Evolutionary conservation across 352 stramenopile genomes (phyloP).

Genomic region (Phytophthora citricola): DNA sequence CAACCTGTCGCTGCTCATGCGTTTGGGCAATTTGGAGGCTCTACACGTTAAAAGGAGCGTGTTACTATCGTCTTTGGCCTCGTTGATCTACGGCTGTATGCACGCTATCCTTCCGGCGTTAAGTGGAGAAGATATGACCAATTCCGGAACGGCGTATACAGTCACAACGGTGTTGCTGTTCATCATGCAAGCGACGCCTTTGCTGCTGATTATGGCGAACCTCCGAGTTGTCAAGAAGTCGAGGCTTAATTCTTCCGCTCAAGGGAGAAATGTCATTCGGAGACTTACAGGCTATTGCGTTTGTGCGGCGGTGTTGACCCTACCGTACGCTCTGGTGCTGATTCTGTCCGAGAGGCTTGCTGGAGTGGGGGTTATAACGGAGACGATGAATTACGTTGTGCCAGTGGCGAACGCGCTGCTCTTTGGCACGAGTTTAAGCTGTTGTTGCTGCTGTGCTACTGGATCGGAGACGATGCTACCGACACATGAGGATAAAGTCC

Average conservation of each 20-base stretch:
- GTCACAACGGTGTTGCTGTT: slow-evolving; percentile 56
- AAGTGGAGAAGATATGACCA: background rate
- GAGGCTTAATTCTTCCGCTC: slow-evolving; percentile 55
- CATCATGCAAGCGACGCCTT: slow-evolving; percentile 49
- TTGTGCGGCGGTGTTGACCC: slow-evolving; percentile 52
- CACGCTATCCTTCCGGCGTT: slow-evolving; percentile 50
- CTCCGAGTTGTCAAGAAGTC: slow-evolving; percentile 56
- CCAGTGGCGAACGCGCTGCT: slow-evolving; percentile 69
- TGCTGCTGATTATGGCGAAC: slow-evolving; percentile 58
- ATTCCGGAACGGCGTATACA: slow-evolving; percentile 39
- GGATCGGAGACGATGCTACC: slow-evolving; percentile 2
- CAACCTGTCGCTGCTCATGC: slow-evolving; percentile 76
- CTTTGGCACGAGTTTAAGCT: slow-evolving; percentile 70
- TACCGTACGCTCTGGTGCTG: slow-evolving; percentile 60
- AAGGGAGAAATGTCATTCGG: slow-evolving; percentile 66
- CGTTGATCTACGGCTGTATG: slow-evolving; percentile 63
- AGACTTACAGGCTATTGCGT: slow-evolving; percentile 65
- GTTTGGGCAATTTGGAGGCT: slow-evolving; percentile 58
- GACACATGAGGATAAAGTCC: slow-evolving; percentile 15
- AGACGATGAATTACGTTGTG: slow-evolving; percentile 66
- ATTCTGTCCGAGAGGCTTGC: slow-evolving; percentile 35
- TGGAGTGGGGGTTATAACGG: slow-evolving; percentile 46
- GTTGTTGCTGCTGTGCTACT: slow-evolving; percentile 54
- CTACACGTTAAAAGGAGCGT: slow-evolving; percentile 60
- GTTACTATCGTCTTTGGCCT: slow-evolving; percentile 51